Evolutionary conservation across 1,284 basidiomycete species (phyloP), one percentile per base, ranked within the genome.

Genomic region (Ceratobasidium sp.): DNA sequence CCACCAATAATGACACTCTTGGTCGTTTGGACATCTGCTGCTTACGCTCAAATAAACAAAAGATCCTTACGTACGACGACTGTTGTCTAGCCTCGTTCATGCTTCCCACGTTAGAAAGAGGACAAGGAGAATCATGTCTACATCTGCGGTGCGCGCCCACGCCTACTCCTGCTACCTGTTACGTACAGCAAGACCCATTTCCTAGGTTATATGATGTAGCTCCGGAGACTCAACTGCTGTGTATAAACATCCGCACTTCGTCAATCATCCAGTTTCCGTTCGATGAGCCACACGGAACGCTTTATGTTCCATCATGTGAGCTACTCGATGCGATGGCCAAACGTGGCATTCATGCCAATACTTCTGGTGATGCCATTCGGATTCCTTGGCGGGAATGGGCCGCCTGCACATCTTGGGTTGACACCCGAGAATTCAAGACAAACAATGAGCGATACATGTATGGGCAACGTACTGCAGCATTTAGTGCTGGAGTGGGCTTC

Each of bases 371-470:
- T 53, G 15, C 44, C 6, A 6, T 33, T 12, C 26, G 23, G 9
- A 28, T 68, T 20, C 46, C 26, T 53, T 68, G 66, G 66, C 4
- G 33, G 12, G 49, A 18, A 9, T 68, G 66, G 66, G 66, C 66
- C 12, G 33, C 18, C 6, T 18, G 33, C 26, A 68, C 66, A 33
- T 68, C 67, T 26, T 69, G 67, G 67, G 67, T 55, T 13, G 67
- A 69, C 28, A 69, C 67, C 4, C n/a, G 49, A 15, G 46, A 55
- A 3, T 40, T 69, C 20, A 49, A 20, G 20, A 40, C 49, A 26
- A 53, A 56, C 15, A 69, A 69, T 33, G 51, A 69, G 23, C 51
- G 67, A 10, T 56, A 69, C 33, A 69, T 69, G 67, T 69, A 39
- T 23, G 67, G 67, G 33, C 67, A 69, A 20, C 67, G 67, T 53